Base-by-base conservation (phyloP, 495 filamentous ascomycete species). In the Neurospora tetraspora region DNA sequence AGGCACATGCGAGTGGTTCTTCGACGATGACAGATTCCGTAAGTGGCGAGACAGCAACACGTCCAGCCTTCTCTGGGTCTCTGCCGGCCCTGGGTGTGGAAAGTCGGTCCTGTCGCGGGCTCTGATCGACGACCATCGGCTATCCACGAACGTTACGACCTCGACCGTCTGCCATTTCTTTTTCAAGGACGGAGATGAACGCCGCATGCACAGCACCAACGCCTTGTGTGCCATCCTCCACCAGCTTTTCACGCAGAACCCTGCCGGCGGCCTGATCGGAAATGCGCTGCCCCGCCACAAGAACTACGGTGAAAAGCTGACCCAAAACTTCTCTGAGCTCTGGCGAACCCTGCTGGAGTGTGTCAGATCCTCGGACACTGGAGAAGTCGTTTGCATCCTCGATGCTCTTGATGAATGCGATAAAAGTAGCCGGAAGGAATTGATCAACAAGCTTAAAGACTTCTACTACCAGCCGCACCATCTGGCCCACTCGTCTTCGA, bases 351-450 rank as follows among this genome's bases (percentile, higher is more conserved):
- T 87, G 18, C 69, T 78, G 4, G 72, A 77, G 36, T 78, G 74
- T 39, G 77, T 81, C 42, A 65, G 70, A 20, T 77, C 81, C 73
- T 69, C 77, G 39, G 71, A 77, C 47, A 80, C 78, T 61, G 80
- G 81, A 31, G 79, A 84, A 72, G 79, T 86, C 68, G 73, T 87
- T 38, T 86, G 74, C 65, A 69, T 85, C 23, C 71, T 85, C 23
- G 81, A 86, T 80, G 82, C 82, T 59, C 72, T 85, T 4, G 83
- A 86, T 43, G 82, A 86, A 75, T 85, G 80, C 71, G 65, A 82
- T 45, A 53, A 76, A 70, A 43, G 45, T 0, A 73, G 53, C 37
- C 73, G 81, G 36, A 20, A 70, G 3, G n/a, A 72, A 20, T 47
- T 83, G 20, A 74, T 82, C 36, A 69, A 73, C 42, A 72, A 71